These are phyloP conservation scores for Bipolaris gigantea DNA, from an alignment of 2,329 filamentous ascomycete genomes.

Conservation along the genomic window DNA sequence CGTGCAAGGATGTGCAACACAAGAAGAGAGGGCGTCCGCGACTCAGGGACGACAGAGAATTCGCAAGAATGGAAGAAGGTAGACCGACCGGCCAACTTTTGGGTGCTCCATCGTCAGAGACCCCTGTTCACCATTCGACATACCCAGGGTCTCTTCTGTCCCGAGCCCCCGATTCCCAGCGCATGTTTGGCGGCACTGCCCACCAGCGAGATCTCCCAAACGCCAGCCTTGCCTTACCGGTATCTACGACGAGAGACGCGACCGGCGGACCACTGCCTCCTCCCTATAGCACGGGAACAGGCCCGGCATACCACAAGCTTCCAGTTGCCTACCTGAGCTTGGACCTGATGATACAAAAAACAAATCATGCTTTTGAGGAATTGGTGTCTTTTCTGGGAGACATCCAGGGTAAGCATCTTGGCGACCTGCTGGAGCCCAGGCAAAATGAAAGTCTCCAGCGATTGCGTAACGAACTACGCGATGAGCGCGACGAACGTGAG, in stretches of 20 bases:
- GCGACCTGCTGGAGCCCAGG: slow-evolving; percentile 48
- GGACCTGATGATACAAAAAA: slow-evolving; percentile 52
- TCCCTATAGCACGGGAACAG: slow-evolving; percentile 29
- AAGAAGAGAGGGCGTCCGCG: slow-evolving; percentile 81
- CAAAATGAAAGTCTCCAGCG: slow-evolving; percentile 49
- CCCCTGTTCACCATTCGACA: slow-evolving; percentile 25
- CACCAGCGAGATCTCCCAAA: slow-evolving; percentile 24
- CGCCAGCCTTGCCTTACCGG: slow-evolving; percentile 16
- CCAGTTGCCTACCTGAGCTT: slow-evolving; percentile 51
- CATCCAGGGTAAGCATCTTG: slow-evolving; percentile 45
- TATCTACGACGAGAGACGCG: slow-evolving; percentile 20
- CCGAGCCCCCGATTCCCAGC: slow-evolving; percentile 29
- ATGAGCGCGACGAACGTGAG: slow-evolving; percentile 52
- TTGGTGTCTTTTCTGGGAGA: slow-evolving; percentile 47
- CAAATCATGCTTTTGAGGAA: slow-evolving; percentile 50
- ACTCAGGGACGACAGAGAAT: slow-evolving; percentile 62
- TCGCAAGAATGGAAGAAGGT: slow-evolving; percentile 35
- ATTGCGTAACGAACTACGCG: slow-evolving; percentile 50
- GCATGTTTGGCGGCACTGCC: slow-evolving; percentile 21
- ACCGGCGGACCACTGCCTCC: slow-evolving; percentile 16
- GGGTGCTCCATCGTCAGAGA: slow-evolving; percentile 26
- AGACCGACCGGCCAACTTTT: slow-evolving; percentile 32
- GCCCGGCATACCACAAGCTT: slow-evolving; percentile 33
- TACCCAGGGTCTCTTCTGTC: slow-evolving; percentile 27
- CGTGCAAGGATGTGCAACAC: slow-evolving; percentile 81